These are phyloP conservation scores for Phialophora macrospora DNA, from an alignment of 2,329 filamentous ascomycete genomes.

Conservation along the genomic window DNA sequence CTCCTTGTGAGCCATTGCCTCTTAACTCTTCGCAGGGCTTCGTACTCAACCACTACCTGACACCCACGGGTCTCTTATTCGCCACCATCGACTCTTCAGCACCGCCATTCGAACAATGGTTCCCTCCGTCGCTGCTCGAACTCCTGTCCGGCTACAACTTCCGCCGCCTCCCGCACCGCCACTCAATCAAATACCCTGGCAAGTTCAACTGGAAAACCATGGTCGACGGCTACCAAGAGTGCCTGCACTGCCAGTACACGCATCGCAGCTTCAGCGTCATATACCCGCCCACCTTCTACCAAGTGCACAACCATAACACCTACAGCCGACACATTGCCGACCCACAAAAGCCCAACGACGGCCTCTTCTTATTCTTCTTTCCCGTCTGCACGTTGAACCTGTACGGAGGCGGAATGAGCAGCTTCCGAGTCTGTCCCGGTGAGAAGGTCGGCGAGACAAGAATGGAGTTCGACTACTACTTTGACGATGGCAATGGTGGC, in stretches of 20 bases:
- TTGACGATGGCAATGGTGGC: conserved; percentile 49
- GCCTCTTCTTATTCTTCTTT: conserved; percentile 63
- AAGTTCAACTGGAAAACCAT: conserved; percentile 66
- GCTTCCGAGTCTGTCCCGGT: conserved; percentile 61
- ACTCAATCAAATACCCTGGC: conserved; percentile 61
- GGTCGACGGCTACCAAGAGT: conserved; percentile 65
- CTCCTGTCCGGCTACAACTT: conserved; percentile 59
- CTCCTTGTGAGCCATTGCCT: background rate
- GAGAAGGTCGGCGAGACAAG: conserved; percentile 55
- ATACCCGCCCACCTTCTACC: conserved; percentile 62
- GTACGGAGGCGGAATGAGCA: conserved; percentile 63
- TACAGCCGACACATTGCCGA: conserved; percentile 63
- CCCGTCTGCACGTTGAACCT: conserved; percentile 62
- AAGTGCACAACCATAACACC: conserved; percentile 59
- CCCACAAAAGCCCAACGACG: conserved; percentile 58
- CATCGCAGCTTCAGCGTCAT: conserved; percentile 61
- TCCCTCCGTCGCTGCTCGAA: conserved; percentile 55
- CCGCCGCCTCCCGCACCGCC: conserved; percentile 57
- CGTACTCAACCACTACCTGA: conserved; percentile 50
- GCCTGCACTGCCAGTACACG: conserved; percentile 63
- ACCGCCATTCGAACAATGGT: conserved; percentile 59
- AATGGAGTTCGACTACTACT: conserved; percentile 66
- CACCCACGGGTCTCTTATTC: conserved; percentile 60
- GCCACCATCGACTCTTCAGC: conserved; percentile 56
- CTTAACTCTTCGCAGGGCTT: conserved; percentile 38